phyloP scores from a whole-genome alignment of 1,139 yeast genomes.

The Zygoascus meyerae region DNA sequence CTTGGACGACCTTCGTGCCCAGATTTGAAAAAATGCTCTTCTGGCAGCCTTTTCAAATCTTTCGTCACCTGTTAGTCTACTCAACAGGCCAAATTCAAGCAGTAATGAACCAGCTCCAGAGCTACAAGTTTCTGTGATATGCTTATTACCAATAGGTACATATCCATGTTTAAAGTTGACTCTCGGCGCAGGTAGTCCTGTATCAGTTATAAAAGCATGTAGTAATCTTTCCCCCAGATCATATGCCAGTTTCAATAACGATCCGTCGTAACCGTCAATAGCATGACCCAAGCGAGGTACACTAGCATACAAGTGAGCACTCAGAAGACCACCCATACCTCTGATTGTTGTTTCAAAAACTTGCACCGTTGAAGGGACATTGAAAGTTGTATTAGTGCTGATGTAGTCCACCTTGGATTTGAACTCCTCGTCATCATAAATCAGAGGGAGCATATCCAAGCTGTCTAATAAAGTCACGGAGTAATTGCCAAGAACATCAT shows the following conservation, averaged over 20 bases:
- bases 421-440: constrained; percentile 59
- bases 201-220: constrained; percentile 54
- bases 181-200: constrained; percentile 68
- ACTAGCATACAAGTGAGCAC: constrained; percentile 68
- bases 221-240: constrained; percentile 65
- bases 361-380: constrained; percentile 66
- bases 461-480: constrained; percentile 75
- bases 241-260: constrained; percentile 58
- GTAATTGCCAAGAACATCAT: constrained; percentile 82
- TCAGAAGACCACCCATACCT: constrained; percentile 69
- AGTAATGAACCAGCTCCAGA: constrained; percentile 85
- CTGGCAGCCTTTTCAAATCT: constrained; percentile 60
- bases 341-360: constrained; percentile 84
- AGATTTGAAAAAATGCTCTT: constrained; percentile 60
- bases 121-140: constrained; percentile 60
- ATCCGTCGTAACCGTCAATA: constrained; percentile 56
- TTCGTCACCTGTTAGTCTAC: constrained; percentile 66
- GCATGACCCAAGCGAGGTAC: constrained; percentile 48
- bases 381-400: constrained; percentile 42
- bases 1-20: constrained; percentile 59
- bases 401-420: constrained; percentile 46
- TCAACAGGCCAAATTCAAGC: constrained; percentile 69
- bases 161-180: constrained; percentile 56
- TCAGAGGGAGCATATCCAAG: constrained; percentile 67
- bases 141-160: constrained; percentile 29